Evolutionary conservation across 2,329 filamentous ascomycete genomes (phyloP).

Genomic region (Fusarium liriodendri): DNA sequence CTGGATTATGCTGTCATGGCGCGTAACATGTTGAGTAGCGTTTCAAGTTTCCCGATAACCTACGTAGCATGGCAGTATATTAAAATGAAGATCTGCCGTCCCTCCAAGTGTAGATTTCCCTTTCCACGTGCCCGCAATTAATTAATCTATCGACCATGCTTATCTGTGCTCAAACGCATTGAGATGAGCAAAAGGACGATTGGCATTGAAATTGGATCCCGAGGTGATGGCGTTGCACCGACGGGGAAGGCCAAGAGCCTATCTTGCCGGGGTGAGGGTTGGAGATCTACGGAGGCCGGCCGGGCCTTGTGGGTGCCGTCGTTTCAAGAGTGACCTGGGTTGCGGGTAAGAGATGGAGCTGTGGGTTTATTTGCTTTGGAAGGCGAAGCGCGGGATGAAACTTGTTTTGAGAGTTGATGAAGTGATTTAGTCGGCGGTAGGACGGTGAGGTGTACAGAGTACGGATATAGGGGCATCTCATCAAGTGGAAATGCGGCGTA

Average conservation of each 20-base stretch:
- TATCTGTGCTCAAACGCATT: neutral
- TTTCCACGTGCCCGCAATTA: neutral
- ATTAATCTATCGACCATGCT: neutral
- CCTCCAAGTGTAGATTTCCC: neutral
- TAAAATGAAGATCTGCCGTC: slow-evolving; percentile 32
- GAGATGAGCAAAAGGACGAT: slow-evolving; percentile 7
- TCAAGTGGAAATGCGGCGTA: neutral
- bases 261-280: slow-evolving; percentile 14
- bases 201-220: slow-evolving; percentile 27
- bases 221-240: slow-evolving; percentile 16
- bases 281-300: slow-evolving; percentile 12
- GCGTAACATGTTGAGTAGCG: neutral
- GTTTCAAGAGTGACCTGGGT: slow-evolving; percentile 24
- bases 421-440: slow-evolving; percentile 13
- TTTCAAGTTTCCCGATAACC: neutral
- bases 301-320: neutral
- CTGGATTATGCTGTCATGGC: neutral
- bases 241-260: neutral
- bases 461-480: neutral
- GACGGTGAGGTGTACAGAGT: neutral
- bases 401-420: slow-evolving; percentile 5
- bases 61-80: neutral
- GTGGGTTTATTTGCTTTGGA: slow-evolving; percentile 1
- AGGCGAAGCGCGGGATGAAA: neutral
- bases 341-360: slow-evolving; percentile 1